Evolutionary conservation across 768 basidiomycete species (phyloP).

Genomic region (Crassisporium funariophilum): DNA sequence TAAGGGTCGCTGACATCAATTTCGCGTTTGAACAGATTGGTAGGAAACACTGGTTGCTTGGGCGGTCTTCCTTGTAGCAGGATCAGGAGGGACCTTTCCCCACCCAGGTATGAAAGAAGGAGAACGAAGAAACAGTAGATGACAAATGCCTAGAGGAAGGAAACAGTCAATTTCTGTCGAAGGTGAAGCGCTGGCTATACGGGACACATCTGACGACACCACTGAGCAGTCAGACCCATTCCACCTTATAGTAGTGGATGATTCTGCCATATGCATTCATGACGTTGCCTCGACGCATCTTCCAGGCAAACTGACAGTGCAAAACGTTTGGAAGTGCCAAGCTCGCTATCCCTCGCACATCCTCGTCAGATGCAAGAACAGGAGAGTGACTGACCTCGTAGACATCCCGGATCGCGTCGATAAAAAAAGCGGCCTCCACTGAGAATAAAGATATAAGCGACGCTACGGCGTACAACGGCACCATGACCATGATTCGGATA

Average conservation of each 20-base stretch:
- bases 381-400: constrained; percentile 73
- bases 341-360: background rate
- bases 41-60: constrained; percentile 84
- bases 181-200: background rate
- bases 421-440: constrained; percentile 92
- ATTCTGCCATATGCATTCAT: too few relatives aligned
- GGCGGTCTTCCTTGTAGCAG: constrained; percentile 90
- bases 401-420: constrained; percentile 92
- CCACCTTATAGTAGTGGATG: too few relatives aligned
- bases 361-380: background rate
- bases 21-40: constrained; percentile 79
- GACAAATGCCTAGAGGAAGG: constrained; percentile 72
- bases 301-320: background rate
- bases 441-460: constrained; percentile 94
- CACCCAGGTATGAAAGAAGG: constrained; percentile 83
- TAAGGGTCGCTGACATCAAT: constrained; percentile 95
- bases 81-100: constrained; percentile 91
- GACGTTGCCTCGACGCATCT: too few relatives aligned
- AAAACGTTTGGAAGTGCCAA: too few relatives aligned
- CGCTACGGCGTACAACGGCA: constrained; percentile 88
- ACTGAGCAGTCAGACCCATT: too few relatives aligned
- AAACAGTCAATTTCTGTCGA: background rate
- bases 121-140: constrained; percentile 92
- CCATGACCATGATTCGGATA: constrained; percentile 96
- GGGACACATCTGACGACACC: too few relatives aligned